Evolutionary conservation across 169 alveolate genomes (phyloP), one percentile per base, ranked within the genome.

Genomic region (Cryptosporidium andersoni): DNA sequence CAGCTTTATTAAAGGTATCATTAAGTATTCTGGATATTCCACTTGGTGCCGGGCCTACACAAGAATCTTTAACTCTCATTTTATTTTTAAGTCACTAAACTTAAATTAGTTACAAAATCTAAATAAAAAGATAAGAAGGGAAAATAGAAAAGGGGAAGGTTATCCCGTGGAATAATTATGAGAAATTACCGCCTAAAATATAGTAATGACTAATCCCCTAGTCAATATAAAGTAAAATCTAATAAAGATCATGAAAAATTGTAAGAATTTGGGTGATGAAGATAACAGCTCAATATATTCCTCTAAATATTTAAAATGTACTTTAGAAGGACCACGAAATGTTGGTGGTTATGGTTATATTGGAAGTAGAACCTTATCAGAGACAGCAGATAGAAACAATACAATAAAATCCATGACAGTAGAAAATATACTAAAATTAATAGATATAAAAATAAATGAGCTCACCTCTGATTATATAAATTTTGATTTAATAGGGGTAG

Each of bases 401-500:
- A 55, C 47, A 12, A 39, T 58, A n/a, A 74, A 58, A n/a, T 43
- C 55, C 8, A 51, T 58, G 47, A 74, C 85, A 8, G n/a, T 58
- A 40, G 68, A 74, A 25, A 68, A 74, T 25, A 74, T 74, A 74
- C 55, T 74, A 43, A 68, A 74, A n/a, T 55, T 60, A 55, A 74
- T 74, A 11, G 68, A 74, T 74, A 74, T 74, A 43, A 74, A 74
- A 60, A 51, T 74, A n/a, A 74, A 74, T 47, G 85, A 74, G 39
- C 68, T 74, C 11, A 74, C 36, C 37, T 42, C 34, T 42, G 85
- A 74, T 40, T 74, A 74, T 36, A 74, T 74, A 34, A 74, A 74
- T 47, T 88, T 90, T 39, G 96, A 93, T 65, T 80, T 97, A 51
- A 90, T 90, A 62, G 96, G 97, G 34, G 92, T 95, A 49, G 97